A percentile compares a stretch with the other conserved stretches of the same genome.
phyloP scores from a whole-genome alignment of 441 rosid genomes.

The Pelargonium myrrhifolium region DNA sequence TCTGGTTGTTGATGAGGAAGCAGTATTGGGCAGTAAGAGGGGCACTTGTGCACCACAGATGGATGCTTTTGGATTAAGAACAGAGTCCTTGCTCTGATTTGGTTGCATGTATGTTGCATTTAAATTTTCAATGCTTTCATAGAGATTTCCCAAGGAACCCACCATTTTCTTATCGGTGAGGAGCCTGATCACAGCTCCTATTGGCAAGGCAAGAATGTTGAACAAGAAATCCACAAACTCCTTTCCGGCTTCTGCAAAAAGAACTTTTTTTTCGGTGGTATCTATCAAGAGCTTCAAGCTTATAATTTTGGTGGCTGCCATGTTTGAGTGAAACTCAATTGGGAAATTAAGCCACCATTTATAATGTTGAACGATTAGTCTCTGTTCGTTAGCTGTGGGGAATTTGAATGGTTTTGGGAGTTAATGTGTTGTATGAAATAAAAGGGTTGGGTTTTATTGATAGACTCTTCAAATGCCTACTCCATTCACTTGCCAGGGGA shows the following conservation, averaged over 20 bases:
- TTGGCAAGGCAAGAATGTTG: constrained; percentile 19
- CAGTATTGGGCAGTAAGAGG: constrained; percentile 12
- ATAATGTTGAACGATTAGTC: neutral
- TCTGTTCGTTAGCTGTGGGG: neutral
- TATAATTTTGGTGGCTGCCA: constrained; percentile 8
- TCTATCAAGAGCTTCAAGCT: constrained; percentile 22
- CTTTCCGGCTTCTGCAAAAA: constrained; percentile 29
- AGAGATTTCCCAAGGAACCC: constrained; percentile 20
- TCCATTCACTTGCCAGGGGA: too few relatives aligned
- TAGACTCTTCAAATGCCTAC: too few relatives aligned
- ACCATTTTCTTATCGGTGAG: constrained; percentile 7
- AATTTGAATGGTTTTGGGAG: neutral
- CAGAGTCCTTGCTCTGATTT: neutral
- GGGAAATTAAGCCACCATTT: neutral
- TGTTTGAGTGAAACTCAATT: neutral
- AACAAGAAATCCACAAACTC: constrained; percentile 30
- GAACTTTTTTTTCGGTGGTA: constrained; percentile 10
- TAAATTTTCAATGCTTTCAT: constrained; percentile 20
- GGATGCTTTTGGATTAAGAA: constrained; percentile 10
- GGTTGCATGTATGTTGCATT: constrained; percentile 9
- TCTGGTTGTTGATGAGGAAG: neutral
- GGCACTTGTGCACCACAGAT: neutral
- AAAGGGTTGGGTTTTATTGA: too few relatives aligned
- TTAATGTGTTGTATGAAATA: too few relatives aligned
- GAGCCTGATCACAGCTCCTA: constrained; percentile 17